phyloP scores from a whole-genome alignment of 2,329 filamentous ascomycete species.

The Microdochium trichocladiopsis region DNA sequence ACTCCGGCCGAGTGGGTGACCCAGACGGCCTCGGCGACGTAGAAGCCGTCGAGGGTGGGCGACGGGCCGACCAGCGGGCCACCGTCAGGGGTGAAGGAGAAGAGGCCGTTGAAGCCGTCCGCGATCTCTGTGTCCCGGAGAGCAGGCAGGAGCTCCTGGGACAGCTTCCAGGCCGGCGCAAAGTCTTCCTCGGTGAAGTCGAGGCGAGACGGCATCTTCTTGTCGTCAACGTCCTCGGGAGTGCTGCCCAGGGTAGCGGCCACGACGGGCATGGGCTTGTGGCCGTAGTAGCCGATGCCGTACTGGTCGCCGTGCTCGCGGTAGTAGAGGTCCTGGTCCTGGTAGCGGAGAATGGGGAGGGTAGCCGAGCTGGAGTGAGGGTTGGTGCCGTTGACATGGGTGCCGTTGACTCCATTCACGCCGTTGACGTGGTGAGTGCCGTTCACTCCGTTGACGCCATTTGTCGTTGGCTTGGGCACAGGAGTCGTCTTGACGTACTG shows the following conservation, averaged over 20 bases:
- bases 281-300: slow-evolving; percentile 59
- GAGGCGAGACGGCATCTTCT: slow-evolving; percentile 57
- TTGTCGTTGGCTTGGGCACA: slow-evolving; percentile 16
- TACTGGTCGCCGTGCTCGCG: slow-evolving; percentile 56
- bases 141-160: slow-evolving; percentile 44
- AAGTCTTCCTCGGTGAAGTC: slow-evolving; percentile 55
- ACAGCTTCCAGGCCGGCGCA: slow-evolving; percentile 50
- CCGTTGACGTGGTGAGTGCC: background rate
- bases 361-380: slow-evolving; percentile 33
- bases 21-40: slow-evolving; percentile 59
- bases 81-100: slow-evolving; percentile 60
- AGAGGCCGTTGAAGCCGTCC: slow-evolving; percentile 58
- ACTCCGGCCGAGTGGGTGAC: slow-evolving; percentile 60
- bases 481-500: slow-evolving; percentile 57
- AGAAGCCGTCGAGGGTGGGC: slow-evolving; percentile 53
- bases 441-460: background rate
- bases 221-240: slow-evolving; percentile 43
- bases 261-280: slow-evolving; percentile 52
- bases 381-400: background rate
- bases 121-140: slow-evolving; percentile 42
- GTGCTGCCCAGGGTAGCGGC: slow-evolving; percentile 47
- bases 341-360: slow-evolving; percentile 53
- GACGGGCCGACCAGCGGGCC: slow-evolving; percentile 52
- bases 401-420: background rate
- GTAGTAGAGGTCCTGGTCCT: slow-evolving; percentile 59